Conservation (phyloP, 805 yeast genomes). For the Ogataea nitratoaversa region DNA sequence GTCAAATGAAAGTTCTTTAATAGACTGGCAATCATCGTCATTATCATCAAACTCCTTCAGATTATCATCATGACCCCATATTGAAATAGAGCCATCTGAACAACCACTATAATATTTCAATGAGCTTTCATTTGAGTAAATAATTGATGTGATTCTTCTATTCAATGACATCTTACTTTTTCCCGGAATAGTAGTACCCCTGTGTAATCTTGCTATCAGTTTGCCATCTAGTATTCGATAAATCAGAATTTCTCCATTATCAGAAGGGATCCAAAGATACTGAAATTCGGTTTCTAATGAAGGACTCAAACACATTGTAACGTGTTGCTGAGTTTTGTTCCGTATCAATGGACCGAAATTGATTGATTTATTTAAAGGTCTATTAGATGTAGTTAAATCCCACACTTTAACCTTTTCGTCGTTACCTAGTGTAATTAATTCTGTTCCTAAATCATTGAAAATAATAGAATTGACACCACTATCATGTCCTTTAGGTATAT, state of each 20-base stretch:
- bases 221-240: slow-evolving; percentile 60
- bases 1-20: slow-evolving; percentile 1
- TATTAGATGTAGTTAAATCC: slow-evolving; percentile 55
- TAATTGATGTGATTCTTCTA: slow-evolving; percentile 49
- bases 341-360: slow-evolving; percentile 78
- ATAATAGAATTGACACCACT: slow-evolving; percentile 73
- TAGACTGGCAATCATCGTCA: too few relatives aligned
- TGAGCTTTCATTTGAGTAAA: slow-evolving; percentile 40
- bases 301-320: slow-evolving; percentile 53
- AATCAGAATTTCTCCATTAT: slow-evolving; percentile 64
- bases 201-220: slow-evolving; percentile 51
- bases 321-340: slow-evolving; percentile 54
- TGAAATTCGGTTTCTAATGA: slow-evolving; percentile 49
- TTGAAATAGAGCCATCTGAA: slow-evolving; percentile 59
- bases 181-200: slow-evolving; percentile 29
- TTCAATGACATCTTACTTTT: slow-evolving; percentile 18
- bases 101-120: slow-evolving; percentile 56
- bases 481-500: slow-evolving; percentile 58
- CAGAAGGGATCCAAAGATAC: slow-evolving; percentile 67
- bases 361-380: slow-evolving; percentile 50
- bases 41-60: too few relatives aligned
- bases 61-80: slow-evolving; percentile 45
- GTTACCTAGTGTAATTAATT: slow-evolving; percentile 62
- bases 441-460: slow-evolving; percentile 67
- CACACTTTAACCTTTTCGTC: slow-evolving; percentile 81